phyloP scores from a whole-genome alignment of 345 rosid species.

The Mallotus nudiflorus region DNA sequence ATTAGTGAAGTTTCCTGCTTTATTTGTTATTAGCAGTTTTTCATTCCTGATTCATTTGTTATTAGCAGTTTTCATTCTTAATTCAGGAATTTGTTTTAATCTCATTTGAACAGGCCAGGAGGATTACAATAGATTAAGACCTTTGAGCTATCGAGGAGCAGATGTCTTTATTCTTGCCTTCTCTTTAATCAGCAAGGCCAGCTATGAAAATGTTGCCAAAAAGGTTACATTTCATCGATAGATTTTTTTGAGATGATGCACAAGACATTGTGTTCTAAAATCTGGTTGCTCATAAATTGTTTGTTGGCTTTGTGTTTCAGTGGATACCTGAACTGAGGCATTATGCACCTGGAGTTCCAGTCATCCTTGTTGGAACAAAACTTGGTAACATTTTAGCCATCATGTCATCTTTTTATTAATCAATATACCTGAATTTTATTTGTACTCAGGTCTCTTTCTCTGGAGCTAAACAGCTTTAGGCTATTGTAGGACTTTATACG shows the following conservation, averaged over 20 bases:
- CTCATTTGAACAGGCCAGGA: constrained; percentile 65
- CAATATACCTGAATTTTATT: background rate
- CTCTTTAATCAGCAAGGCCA: constrained; percentile 98
- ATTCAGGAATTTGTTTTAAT: background rate
- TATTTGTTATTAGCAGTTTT: background rate
- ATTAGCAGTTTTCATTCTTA: background rate
- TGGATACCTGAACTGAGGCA: constrained; percentile 99
- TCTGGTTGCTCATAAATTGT: constrained; percentile 15
- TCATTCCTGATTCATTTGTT: background rate
- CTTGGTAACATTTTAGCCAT: constrained; percentile 52
- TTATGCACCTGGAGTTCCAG: constrained; percentile 93
- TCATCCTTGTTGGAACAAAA: constrained; percentile 91
- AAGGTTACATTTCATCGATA: constrained; percentile 51
- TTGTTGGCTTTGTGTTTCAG: constrained; percentile 41
- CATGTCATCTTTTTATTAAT: background rate
- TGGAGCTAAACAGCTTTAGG: background rate
- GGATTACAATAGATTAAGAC: constrained; percentile 91
- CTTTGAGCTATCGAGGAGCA: constrained; percentile 91
- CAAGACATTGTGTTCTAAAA: too few relatives aligned
- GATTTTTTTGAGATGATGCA: background rate
- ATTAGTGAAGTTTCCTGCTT: background rate
- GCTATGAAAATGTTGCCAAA: constrained; percentile 94
- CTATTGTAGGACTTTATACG: background rate
- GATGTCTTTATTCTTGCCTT: constrained; percentile 94
- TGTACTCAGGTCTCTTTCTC: background rate